Evolutionary conservation across 306 rosid genomes (phyloP).

Genomic region (Prunus mume): DNA sequence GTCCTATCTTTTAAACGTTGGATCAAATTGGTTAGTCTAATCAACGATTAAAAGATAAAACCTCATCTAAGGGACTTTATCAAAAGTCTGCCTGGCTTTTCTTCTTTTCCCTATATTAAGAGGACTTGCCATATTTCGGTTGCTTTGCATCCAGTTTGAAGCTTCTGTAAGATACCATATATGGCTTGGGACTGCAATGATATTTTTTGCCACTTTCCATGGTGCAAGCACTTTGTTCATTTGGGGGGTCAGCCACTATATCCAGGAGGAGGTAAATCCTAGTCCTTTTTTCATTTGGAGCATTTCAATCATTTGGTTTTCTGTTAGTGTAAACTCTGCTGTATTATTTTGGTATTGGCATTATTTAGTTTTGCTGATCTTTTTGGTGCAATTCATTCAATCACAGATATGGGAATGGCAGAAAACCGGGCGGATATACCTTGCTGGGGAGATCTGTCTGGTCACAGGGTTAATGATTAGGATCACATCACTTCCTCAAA

Average conservation of each 20-base stretch:
- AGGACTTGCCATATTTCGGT: constrained; percentile 67
- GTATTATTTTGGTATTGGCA: not conserved
- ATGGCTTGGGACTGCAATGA: constrained; percentile 87
- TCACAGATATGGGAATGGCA: constrained; percentile 79
- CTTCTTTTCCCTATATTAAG: constrained; percentile 76
- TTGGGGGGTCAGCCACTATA: constrained; percentile 75
- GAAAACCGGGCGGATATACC: constrained; percentile 71
- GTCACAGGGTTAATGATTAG: constrained; percentile 60
- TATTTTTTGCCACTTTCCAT: constrained; percentile 66
- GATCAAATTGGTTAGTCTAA: no score
- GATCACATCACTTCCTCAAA: constrained; percentile 84
- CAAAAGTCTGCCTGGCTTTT: constrained; percentile 64
- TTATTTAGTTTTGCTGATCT: constrained; percentile 7
- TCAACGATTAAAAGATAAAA: no score
- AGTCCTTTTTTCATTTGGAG: not conserved
- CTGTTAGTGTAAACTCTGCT: no score
- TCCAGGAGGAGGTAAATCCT: constrained; percentile 63
- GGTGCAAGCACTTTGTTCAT: constrained; percentile 76
- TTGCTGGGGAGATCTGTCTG: constrained; percentile 77
- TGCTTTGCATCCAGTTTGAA: constrained; percentile 77
- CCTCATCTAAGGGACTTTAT: no score
- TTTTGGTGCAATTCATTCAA: constrained; percentile 21
- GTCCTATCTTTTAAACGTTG: no score
- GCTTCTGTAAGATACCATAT: constrained; percentile 80
- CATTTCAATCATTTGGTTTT: no score